These are phyloP conservation scores for Ascomycota sp. DNA, from an alignment of 2,329 filamentous ascomycete species.

Conservation along the genomic window DNA sequence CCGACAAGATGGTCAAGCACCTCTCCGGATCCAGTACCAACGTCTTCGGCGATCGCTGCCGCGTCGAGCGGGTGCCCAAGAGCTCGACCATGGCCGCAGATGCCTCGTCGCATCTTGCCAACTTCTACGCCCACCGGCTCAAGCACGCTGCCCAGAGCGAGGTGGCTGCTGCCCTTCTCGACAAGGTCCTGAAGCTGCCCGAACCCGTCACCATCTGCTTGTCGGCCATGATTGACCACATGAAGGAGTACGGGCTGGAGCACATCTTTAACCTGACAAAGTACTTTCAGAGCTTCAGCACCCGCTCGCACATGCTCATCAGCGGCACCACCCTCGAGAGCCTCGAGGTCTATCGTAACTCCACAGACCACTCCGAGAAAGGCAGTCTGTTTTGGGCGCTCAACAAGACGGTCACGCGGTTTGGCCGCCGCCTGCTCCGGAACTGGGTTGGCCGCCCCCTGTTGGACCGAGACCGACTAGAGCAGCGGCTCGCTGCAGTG, in stretches of 20 bases:
- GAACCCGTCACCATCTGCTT: slow-evolving; percentile 77
- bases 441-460: slow-evolving; percentile 91
- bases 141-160: slow-evolving; percentile 35
- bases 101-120: slow-evolving; percentile 69
- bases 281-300: slow-evolving; percentile 90
- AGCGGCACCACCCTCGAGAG: slow-evolving; percentile 88
- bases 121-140: slow-evolving; percentile 77
- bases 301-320: slow-evolving; percentile 81
- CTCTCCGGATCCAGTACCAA: slow-evolving; percentile 76
- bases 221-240: slow-evolving; percentile 85
- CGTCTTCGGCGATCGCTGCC: slow-evolving; percentile 73
- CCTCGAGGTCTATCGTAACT: slow-evolving; percentile 85
- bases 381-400: slow-evolving; percentile 91
- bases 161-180: slow-evolving; percentile 43
- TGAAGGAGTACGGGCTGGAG: slow-evolving; percentile 78
- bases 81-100: slow-evolving; percentile 64
- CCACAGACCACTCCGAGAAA: slow-evolving; percentile 63
- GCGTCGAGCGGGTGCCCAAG: slow-evolving; percentile 58
- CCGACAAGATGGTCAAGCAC: slow-evolving; percentile 78
- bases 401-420: slow-evolving; percentile 74
- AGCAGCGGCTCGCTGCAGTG: slow-evolving; percentile 63
- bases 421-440: slow-evolving; percentile 66
- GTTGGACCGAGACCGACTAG: slow-evolving; percentile 49
- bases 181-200: slow-evolving; percentile 67
- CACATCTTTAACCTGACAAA: slow-evolving; percentile 92